Conservation (phyloP, 2,329 filamentous ascomycete species). For the Coniella lustricola region DNA sequence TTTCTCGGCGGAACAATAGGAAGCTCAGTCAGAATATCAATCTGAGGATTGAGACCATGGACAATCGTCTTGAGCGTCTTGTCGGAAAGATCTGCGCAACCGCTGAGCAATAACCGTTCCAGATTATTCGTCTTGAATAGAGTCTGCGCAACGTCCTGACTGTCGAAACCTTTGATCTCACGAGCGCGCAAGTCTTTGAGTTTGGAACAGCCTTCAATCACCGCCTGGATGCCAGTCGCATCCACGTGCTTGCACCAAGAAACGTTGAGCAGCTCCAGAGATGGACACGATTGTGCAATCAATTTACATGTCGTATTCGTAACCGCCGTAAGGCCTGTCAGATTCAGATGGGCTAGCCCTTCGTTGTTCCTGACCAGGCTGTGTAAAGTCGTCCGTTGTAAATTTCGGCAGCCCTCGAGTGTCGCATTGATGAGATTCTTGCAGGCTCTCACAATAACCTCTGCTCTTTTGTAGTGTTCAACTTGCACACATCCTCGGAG, state of each 20-base stretch:
- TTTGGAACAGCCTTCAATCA: constrained; percentile 65
- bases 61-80: constrained; percentile 66
- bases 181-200: constrained; percentile 76
- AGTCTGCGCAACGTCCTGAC: constrained; percentile 61
- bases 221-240: constrained; percentile 62
- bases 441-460: constrained; percentile 76
- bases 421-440: constrained; percentile 81
- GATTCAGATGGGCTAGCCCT: constrained; percentile 73
- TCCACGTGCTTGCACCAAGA: constrained; percentile 91
- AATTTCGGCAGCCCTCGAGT: constrained; percentile 82
- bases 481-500: constrained; percentile 87
- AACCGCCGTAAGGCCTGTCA: constrained; percentile 73
- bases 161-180: constrained; percentile 74
- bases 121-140: constrained; percentile 77
- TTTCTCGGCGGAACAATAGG: constrained; percentile 70
- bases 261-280: constrained; percentile 78
- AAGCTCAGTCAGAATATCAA: constrained; percentile 72
- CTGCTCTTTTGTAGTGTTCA: constrained; percentile 68
- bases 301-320: constrained; percentile 83
- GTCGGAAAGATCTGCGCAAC: constrained; percentile 73
- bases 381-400: constrained; percentile 70
- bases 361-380: constrained; percentile 68
- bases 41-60: constrained; percentile 66
- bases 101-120: constrained; percentile 73
- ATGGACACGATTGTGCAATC: constrained; percentile 71